These are phyloP conservation scores for Fragaria nilgerrensis DNA, from an alignment of 306 rosid species.

Conservation along the genomic window DNA sequence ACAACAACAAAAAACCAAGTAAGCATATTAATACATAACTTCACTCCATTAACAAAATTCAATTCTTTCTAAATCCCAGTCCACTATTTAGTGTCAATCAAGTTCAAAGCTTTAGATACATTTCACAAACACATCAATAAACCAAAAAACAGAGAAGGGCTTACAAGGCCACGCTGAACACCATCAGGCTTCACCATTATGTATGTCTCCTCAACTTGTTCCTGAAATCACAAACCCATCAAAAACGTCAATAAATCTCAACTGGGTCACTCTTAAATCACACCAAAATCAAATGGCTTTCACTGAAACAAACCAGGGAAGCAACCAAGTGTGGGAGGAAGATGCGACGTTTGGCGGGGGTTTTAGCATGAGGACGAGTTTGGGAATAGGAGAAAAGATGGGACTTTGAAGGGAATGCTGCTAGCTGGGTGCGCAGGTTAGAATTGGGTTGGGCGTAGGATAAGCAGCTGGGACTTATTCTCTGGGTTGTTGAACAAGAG, in stretches of 20 bases:
- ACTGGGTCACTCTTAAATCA: background rate
- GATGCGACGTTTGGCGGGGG: constrained; percentile 50
- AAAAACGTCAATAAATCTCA: constrained; percentile 12
- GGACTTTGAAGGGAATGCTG: constrained; percentile 69
- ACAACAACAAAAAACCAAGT: background rate
- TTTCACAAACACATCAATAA: background rate
- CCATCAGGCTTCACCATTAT: constrained; percentile 99
- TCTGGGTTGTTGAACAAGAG: constrained; percentile 25
- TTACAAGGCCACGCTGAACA: constrained; percentile 94
- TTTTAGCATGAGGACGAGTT: constrained; percentile 37
- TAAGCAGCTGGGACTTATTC: constrained; percentile 22
- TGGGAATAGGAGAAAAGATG: constrained; percentile 50
- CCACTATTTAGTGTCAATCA: background rate
- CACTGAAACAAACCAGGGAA: constrained; percentile 52
- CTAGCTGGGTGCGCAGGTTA: constrained; percentile 34
- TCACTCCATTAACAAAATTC: background rate
- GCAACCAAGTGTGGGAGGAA: constrained; percentile 84
- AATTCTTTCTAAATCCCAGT: background rate
- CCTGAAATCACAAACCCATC: constrained; percentile 43
- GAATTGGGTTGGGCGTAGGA: constrained; percentile 23
- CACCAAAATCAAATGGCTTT: background rate
- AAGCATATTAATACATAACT: background rate
- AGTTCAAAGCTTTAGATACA: background rate
- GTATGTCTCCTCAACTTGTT: constrained; percentile 80
- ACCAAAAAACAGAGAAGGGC: constrained; percentile 6